Percentiles rank a stretch among this genome's conserved stretches.
Conservation (phyloP, 345 rosid species). For the Mangifera indica region DNA sequence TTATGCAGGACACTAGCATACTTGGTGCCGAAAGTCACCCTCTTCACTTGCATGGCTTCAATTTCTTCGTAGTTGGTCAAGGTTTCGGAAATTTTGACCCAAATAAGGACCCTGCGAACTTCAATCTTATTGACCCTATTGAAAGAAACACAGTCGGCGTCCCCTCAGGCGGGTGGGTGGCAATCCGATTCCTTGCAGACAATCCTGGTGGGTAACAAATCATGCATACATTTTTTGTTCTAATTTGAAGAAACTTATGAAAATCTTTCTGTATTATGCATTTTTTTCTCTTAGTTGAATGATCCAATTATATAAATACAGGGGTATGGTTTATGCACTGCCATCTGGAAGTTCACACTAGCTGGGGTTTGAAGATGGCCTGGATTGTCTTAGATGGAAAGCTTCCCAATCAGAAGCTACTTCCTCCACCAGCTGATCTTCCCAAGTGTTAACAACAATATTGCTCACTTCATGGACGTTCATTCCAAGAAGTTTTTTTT, state of each 20-base stretch:
- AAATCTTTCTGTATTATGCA: neutral
- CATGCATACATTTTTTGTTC: neutral
- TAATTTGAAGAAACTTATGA: neutral
- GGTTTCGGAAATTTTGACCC: conserved; percentile 66
- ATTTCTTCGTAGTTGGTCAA: conserved; percentile 66
- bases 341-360: conserved; percentile 70
- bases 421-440: conserved; percentile 69
- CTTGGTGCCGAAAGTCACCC: conserved; percentile 80
- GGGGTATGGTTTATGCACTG: conserved; percentile 79
- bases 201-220: conserved; percentile 52
- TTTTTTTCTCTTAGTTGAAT: neutral
- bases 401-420: conserved; percentile 55
- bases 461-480: neutral
- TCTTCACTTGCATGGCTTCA: conserved; percentile 66
- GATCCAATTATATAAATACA: neutral
- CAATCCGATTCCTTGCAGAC: conserved; percentile 64
- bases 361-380: conserved; percentile 73
- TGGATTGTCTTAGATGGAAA: conserved; percentile 70
- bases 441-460: conserved; percentile 47
- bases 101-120: conserved; percentile 50
- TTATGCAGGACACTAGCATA: conserved; percentile 71
- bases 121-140: conserved; percentile 55
- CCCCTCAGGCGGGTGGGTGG: conserved; percentile 73
- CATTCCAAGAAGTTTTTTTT: no score
- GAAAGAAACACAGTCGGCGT: conserved; percentile 61